Evolutionary conservation across 2,329 filamentous ascomycete species (phyloP).

Genomic region (Cordyceps javanica): DNA sequence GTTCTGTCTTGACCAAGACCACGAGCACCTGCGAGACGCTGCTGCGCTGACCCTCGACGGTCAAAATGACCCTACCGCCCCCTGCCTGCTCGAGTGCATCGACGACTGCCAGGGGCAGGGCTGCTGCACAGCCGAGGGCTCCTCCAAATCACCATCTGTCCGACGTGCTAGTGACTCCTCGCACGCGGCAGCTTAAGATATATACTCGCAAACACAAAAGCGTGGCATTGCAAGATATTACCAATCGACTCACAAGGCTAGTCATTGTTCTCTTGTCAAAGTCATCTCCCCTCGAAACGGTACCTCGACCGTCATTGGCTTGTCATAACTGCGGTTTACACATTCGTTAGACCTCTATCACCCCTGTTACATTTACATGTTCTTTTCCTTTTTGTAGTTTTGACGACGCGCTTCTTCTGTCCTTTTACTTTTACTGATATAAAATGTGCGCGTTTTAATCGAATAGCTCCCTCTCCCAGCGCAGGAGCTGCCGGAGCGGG

Average conservation of each 20-base stretch:
- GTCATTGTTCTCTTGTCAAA: no score
- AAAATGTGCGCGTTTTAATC: neutral
- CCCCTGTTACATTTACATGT: neutral
- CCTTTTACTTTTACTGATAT: neutral
- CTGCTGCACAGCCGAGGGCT: constrained; percentile 26
- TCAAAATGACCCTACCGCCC: constrained; percentile 19
- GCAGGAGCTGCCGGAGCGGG: neutral
- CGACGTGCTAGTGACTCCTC: constrained; percentile 30
- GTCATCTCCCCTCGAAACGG: neutral
- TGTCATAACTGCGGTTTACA: neutral
- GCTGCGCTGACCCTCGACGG: constrained; percentile 32
- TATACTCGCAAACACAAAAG: neutral
- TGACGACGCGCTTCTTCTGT: neutral
- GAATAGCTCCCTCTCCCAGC: neutral
- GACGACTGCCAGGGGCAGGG: constrained; percentile 31
- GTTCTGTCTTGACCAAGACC: constrained; percentile 54
- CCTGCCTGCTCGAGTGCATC: constrained; percentile 44
- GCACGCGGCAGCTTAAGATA: constrained; percentile 10
- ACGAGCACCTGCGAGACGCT: constrained; percentile 32
- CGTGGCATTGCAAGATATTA: neutral
- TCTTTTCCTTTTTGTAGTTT: neutral
- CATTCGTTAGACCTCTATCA: neutral
- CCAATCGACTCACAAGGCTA: neutral
- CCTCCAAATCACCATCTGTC: constrained; percentile 30
- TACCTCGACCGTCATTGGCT: neutral